Base-by-base conservation (phyloP, 169 alveolate species). In the Eimeria acervulina region DNA sequence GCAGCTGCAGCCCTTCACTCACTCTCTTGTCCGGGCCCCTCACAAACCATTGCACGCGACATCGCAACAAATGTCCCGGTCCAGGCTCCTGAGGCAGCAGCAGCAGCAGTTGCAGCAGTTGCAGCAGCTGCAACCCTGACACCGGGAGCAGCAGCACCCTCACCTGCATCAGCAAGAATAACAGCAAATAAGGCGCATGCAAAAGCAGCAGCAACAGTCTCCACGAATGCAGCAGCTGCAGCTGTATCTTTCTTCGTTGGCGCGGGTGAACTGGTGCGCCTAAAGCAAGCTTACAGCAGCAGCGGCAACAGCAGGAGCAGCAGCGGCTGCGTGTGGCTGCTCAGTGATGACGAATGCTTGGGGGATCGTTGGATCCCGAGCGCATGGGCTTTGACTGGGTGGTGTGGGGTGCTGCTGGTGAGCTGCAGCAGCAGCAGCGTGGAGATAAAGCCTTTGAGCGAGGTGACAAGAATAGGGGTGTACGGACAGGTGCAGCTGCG, bases 361-460 rank as follows among this genome's bases (percentile, higher is more conserved):
- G 93, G 66, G 61, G 68, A 26, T n/a, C 61, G 7, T 66, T 44
- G 61, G 88, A 40, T 44, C 33, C 88, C 66, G 36, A 76, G 90
- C 90, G 52, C 90, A 59, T 33, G 66, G 68, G 28, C 52, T 13
- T 47, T 63, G 90, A 26, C 28, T 36, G 78, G 52, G 21, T 42
- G 95, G 83, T 52, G 95, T 76, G 66, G 80, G 36, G 70, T 28
- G 51, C 31, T 33, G 83, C 78, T 42, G 90, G 52, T 47, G 63
- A 36, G 90, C 81, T 33, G 95, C 78, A 33, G 90, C 81, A 91
- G 90, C 90, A 47, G 83, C 80, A 74, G 91, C 51, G 42, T 33
- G 38, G 38, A 51, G 90, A 38, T 92, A n/a, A 85, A 28, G 33
- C 91, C 88, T 33, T 26, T 92, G 23, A 89, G 95, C 33, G 95